Conservation (phyloP, 345 rosid genomes). For the Populus euphratica region DNA sequence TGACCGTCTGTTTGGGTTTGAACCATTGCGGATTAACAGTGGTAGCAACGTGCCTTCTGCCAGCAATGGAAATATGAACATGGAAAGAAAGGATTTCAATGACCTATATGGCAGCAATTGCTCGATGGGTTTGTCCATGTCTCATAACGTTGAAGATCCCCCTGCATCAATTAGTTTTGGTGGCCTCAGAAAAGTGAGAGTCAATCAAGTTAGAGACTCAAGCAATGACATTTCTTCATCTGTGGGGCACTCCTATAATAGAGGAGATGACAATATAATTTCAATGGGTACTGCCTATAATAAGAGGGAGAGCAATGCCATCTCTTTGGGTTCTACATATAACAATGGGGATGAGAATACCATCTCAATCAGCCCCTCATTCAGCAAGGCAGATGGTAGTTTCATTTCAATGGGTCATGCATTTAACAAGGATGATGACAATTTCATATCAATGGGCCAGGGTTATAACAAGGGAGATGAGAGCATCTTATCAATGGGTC, state of each 20-base stretch:
- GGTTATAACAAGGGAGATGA: slow-evolving; percentile 34
- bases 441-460: slow-evolving; percentile 41
- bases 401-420: slow-evolving; percentile 27
- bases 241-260: slow-evolving; percentile 42
- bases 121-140: slow-evolving; percentile 54
- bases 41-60: slow-evolving; percentile 38
- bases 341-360: slow-evolving; percentile 18
- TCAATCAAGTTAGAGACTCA: slow-evolving; percentile 58
- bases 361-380: slow-evolving; percentile 27
- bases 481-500: slow-evolving; percentile 39
- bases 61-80: slow-evolving; percentile 32
- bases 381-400: slow-evolving; percentile 33
- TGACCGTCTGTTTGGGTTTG: slow-evolving; percentile 61
- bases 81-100: slow-evolving; percentile 39
- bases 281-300: slow-evolving; percentile 26
- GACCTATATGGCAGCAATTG: slow-evolving; percentile 40
- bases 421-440: slow-evolving; percentile 51
- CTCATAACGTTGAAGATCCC: slow-evolving; percentile 54
- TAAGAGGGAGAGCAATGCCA: slow-evolving; percentile 18
- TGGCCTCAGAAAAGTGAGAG: slow-evolving; percentile 60
- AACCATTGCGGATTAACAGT: slow-evolving; percentile 46
- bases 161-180: slow-evolving; percentile 47
- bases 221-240: slow-evolving; percentile 36
- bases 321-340: slow-evolving; percentile 26
- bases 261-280: slow-evolving; percentile 30